Evolutionary conservation across 1,284 basidiomycete species (phyloP).

Genomic region (Rhodotorula mucilaginosa): DNA sequence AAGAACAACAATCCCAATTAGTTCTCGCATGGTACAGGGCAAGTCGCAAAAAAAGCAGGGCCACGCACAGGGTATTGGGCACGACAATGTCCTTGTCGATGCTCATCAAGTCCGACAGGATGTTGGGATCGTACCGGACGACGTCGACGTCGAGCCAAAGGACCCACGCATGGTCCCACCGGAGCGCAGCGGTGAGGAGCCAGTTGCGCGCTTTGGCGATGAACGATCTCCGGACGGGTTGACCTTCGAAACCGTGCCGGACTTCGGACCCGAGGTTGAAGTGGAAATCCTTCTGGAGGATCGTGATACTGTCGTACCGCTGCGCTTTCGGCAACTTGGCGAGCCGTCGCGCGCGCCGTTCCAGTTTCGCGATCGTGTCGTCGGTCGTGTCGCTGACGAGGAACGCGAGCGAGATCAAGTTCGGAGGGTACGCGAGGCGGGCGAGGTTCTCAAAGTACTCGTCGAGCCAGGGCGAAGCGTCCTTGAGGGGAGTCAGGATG

Average conservation of each 20-base stretch:
- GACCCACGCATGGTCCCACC: constrained; percentile 29
- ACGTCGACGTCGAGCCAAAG: constrained; percentile 39
- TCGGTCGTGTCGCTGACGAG: constrained; percentile 34
- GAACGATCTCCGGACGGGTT: constrained; percentile 30
- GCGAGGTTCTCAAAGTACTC: constrained; percentile 35
- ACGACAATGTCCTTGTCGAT: constrained; percentile 34
- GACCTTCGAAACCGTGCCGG: constrained; percentile 32
- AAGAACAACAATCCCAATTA: too few species aligned
- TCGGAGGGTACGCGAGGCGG: constrained; percentile 5
- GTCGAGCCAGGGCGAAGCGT: constrained; percentile 25
- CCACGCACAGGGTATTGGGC: constrained; percentile 25
- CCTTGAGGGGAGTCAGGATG: constrained; percentile 34
- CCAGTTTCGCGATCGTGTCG: constrained; percentile 26
- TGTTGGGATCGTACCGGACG: constrained; percentile 32
- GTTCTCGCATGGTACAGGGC: too few species aligned
- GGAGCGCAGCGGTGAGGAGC: constrained; percentile 17
- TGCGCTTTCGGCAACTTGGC: constrained; percentile 1
- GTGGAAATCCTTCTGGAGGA: constrained; percentile 29
- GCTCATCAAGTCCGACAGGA: constrained; percentile 33
- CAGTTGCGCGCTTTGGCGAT: constrained; percentile 34
- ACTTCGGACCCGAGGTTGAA: constrained; percentile 25
- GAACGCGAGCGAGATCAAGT: constrained; percentile 37
- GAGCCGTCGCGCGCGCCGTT: constrained; percentile 8
- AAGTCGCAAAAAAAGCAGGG: not conserved
- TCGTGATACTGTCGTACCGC: constrained; percentile 26